Base-by-base conservation (phyloP, 495 filamentous ascomycete genomes). In the Aspergillus egyptiacus region DNA sequence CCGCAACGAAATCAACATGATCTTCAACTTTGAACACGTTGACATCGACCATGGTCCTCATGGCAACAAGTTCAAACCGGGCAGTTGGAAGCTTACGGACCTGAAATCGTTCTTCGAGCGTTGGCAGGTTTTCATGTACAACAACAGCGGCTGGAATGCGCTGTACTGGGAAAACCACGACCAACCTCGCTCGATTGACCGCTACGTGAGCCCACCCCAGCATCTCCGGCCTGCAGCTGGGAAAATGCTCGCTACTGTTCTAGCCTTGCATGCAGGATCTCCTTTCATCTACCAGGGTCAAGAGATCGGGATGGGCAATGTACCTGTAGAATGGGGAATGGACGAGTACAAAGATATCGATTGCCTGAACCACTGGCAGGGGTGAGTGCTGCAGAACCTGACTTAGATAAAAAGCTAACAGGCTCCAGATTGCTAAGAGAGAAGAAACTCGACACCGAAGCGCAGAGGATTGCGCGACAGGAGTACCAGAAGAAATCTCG, bases 251-350 rank as follows among this genome's bases (percentile, higher is more conserved):
- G 79, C 81, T 0, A 69, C 82, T 15, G 70, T 80, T 58, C 62
- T 83, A 55, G 69, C 70, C 3, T 59, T 82, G 19, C 62, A 84
- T 50, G 77, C 75, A 2, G 86, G 86, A 2, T 87, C 85, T 0
- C 70, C 85, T 1, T 90, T 85, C 58, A 57, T 89, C 5, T 89
- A 86, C 52, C 84, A 90, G 54, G 86, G 86, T 7, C 83, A 91
- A 55, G 86, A 91, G 53, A 64, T 90, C 13, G 86, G 84, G 1
- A 87, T 88, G 80, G 72, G 75, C 25, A 89, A 90, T 57, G 75
- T 85, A 19, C 84, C 86, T 0, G 50, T 57, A 3, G 55, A 68
- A 14, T 89, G 85, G 85, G 67, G 61, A 0, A 81, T 86, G 19
- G 75, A 79, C 11, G 77, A 86, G 45, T 89, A 84, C 63, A 80